Evolutionary conservation across 108 stramenopile genomes (phyloP), one percentile per base, ranked within the genome.

Genomic region (Mayamaea pseudoterrestris): DNA sequence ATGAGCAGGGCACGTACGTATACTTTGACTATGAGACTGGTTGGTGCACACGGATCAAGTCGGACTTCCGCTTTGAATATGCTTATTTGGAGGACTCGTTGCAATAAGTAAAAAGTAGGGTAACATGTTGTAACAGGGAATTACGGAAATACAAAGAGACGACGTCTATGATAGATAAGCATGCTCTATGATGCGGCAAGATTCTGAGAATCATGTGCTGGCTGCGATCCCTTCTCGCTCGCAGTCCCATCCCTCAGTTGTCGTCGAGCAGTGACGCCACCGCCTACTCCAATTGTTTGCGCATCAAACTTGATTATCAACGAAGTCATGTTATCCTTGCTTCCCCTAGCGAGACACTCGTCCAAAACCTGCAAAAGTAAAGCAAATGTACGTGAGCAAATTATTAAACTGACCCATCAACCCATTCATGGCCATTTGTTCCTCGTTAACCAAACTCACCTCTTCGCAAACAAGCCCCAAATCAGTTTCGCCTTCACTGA

Each of bases 21-120:
- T 99, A 97, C 70, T 99, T 99, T 71, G 98, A 99, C 56, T 98
- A 94, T 51, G 97, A 98, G 69, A 85, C 86, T 4, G 93, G 93
- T 5, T 99, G 97, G 98, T 90, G 93, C 54, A 92, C 95, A 46
- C 75, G 96, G 24, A 93, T 99, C 74, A 96, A 96, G 58, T 58
- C 84, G 8, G 95, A 96, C 58, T 99, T 99, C 57, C 69, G 78
- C 26, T 99, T 99, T 50, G 97, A 98, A 47, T 99, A 98, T 71
- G 67, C 64, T 2, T 95, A 74, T 57, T 66, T 99, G 55, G 98
- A 99, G 70, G 94, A 99, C 65, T 87, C 90, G 20, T 62, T 93
- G 60, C 74, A 69, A 47, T 76, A 67, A 35, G 3, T 18, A 3
- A 20, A 39, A 18, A 39, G 12, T 34, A 18, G 8, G 8, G 3